phyloP scores from a whole-genome alignment of 2,329 filamentous ascomycete species.

The Aspergillus ruber region DNA sequence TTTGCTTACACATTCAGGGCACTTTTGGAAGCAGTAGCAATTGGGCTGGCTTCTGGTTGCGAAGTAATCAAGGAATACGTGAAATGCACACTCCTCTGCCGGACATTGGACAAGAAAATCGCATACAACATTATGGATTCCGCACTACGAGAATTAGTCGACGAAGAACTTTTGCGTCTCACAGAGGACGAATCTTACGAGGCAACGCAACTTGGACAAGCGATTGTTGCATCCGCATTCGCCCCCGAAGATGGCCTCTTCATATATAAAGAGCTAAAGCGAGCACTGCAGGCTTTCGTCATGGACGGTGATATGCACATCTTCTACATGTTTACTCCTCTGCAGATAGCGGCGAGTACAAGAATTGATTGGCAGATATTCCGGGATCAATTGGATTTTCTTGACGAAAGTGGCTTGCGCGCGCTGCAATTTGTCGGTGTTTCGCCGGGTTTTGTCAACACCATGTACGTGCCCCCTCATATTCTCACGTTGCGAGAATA shows the following conservation, averaged over 20 bases:
- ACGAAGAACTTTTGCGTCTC: slow-evolving; percentile 49
- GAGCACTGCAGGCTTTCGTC: slow-evolving; percentile 65
- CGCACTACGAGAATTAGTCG: slow-evolving; percentile 53
- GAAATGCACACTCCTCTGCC: slow-evolving; percentile 59
- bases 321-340: slow-evolving; percentile 69
- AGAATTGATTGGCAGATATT: slow-evolving; percentile 67
- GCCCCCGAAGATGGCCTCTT: slow-evolving; percentile 71
- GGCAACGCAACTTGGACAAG: slow-evolving; percentile 61
- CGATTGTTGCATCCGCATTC: slow-evolving; percentile 65
- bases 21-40: slow-evolving; percentile 63
- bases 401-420: slow-evolving; percentile 65
- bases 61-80: slow-evolving; percentile 64
- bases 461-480: slow-evolving; percentile 47
- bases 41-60: slow-evolving; percentile 59
- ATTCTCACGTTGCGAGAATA: background rate
- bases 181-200: slow-evolving; percentile 49
- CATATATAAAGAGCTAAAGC: slow-evolving; percentile 61
- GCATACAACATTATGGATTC: slow-evolving; percentile 51
- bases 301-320: slow-evolving; percentile 78
- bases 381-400: slow-evolving; percentile 60
- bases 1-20: slow-evolving; percentile 45
- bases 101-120: slow-evolving; percentile 47
- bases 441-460: slow-evolving; percentile 60
- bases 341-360: slow-evolving; percentile 46
- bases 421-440: slow-evolving; percentile 64